Base-by-base conservation (phyloP, 805 yeast genomes). In the Metschnikowia hibisci region DNA sequence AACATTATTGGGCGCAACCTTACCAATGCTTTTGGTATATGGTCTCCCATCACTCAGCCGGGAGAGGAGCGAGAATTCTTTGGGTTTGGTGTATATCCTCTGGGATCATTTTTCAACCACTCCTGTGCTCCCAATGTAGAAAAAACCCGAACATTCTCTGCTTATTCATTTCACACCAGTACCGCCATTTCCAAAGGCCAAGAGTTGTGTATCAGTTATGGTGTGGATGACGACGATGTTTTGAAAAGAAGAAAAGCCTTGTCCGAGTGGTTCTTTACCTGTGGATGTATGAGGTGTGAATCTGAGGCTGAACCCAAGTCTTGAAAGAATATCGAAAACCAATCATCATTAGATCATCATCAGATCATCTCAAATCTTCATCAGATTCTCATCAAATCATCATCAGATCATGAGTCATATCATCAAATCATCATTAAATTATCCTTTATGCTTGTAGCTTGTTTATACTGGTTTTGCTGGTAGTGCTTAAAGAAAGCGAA, bases 11-110 rank as follows among this genome's bases (percentile, higher is more conserved):
- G 87, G 2, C 63, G 73, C 31, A 83, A 81, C 50, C 74, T 80
- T 39, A 82, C 84, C 12, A 82, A 82, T 54, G 82, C 87, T 0
- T 82, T 82, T 59, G 87, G 87, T 1, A 78, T 81, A 16, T 80
- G 87, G 84, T 78, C 81, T 38, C 58, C 57, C 8, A 45, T 50
- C 9, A 45, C 63, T 2, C 60, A 51, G 6, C 62, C 57, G 3
- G 65, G 65, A 2, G 84, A 77, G 46, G 73, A 71, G 30, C 57
- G 59, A 26, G 83, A 78, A 45, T 80, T 74, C 50, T 66, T 80
- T 39, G 88, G 88, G 0, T 78, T 78, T 48, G 72, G 77, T 30
- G 69, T 82, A 3, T 77, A 69, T 45, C 84, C 87, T 0, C 71
- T 74, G 23, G 86, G 82, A 0, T 82, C 87, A 3, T 81, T 67